Conservation (phyloP, 306 rosid species). For the Casuarina glauca region DNA sequence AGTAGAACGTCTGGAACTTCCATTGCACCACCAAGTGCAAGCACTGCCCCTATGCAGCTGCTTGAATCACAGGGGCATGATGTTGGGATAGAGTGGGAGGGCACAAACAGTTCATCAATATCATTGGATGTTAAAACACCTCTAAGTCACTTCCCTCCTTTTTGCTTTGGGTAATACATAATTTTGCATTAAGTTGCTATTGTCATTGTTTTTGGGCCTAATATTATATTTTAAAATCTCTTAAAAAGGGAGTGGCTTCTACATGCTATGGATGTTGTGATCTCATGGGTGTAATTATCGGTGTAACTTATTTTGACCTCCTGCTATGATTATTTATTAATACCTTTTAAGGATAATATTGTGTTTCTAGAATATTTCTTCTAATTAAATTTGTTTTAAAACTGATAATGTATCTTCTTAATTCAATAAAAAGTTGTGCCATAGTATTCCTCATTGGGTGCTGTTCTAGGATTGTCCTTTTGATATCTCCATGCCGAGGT, state of each 20-base stretch:
- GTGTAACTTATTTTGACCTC: not conserved
- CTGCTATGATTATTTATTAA: not conserved
- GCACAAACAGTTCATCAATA: conserved; percentile 65
- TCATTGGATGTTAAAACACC: conserved; percentile 95
- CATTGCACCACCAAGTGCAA: conserved; percentile 65
- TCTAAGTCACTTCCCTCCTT: conserved; percentile 93
- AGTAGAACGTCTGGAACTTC: conserved; percentile 64
- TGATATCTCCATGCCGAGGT: not conserved
- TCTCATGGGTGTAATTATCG: not conserved
- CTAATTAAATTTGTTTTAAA: not conserved
- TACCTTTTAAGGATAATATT: not conserved
- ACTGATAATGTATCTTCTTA: not conserved
- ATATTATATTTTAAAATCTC: conserved; percentile 22
- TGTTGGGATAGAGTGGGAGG: conserved; percentile 85
- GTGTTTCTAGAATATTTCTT: not conserved
- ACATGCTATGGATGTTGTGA: conserved; percentile 7
- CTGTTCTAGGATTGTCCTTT: conserved; percentile 7
- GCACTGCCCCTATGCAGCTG: conserved; percentile 78
- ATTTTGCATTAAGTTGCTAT: conserved; percentile 28
- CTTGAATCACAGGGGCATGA: conserved; percentile 73
- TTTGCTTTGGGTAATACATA: conserved; percentile 88
- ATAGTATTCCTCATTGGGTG: not conserved
- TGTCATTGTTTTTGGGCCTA: conserved; percentile 8
- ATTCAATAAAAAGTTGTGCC: not conserved
- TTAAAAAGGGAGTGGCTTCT: conserved; percentile 22